Evolutionary conservation across 441 rosid genomes (phyloP).

Genomic region (Adansonia gregorii): DNA sequence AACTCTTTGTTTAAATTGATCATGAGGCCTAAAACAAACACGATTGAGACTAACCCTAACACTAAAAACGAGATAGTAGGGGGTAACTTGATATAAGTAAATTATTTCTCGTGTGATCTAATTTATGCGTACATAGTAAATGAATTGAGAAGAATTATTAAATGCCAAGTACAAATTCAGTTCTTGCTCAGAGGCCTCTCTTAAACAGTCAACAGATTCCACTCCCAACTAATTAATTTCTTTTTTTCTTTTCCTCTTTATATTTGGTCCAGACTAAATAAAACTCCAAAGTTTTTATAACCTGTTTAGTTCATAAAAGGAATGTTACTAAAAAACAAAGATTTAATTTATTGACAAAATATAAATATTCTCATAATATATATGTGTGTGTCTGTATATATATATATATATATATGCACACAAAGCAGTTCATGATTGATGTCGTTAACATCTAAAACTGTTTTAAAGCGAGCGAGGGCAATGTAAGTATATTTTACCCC

Average conservation of each 20-base stretch:
- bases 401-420: not conserved
- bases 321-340: not conserved
- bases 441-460: not conserved
- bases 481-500: not conserved
- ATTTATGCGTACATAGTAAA: not conserved
- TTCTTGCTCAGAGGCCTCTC: not conserved
- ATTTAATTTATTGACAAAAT: not conserved
- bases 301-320: not conserved
- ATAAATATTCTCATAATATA: not conserved
- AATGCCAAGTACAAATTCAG: conserved; percentile 8
- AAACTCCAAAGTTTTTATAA: not conserved
- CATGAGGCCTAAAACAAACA: conserved; percentile 13
- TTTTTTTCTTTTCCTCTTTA: too few relatives aligned
- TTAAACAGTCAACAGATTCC: not conserved
- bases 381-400: too few relatives aligned
- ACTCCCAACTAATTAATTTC: too few relatives aligned
- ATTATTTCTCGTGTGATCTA: not conserved
- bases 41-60: not conserved
- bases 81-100: not conserved
- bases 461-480: not conserved
- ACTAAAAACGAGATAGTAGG: conserved; percentile 17
- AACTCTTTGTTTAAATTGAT: too few relatives aligned
- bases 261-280: not conserved
- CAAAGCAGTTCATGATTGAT: not conserved
- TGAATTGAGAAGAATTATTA: not conserved